Evolutionary conservation across 805 yeast genomes (phyloP).

Genomic region (Candida maesae): DNA sequence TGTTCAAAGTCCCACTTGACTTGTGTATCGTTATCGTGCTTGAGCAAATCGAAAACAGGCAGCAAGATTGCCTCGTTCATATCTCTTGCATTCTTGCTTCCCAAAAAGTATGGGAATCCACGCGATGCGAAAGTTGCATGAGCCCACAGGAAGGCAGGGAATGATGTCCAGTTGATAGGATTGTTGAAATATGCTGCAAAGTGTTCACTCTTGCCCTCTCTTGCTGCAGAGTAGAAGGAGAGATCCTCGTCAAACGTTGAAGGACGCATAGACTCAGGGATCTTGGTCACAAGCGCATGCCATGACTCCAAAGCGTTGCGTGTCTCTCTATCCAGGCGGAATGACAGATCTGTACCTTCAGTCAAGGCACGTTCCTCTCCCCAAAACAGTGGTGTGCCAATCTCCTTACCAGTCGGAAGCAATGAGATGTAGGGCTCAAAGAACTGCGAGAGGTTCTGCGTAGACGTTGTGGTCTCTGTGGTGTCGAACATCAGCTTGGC

Average conservation of each 20-base stretch:
- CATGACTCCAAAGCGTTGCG: constrained; percentile 55
- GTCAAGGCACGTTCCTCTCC: constrained; percentile 46
- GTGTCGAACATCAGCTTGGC: constrained; percentile 40
- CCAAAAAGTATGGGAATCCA: constrained; percentile 73
- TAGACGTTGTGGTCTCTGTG: constrained; percentile 14
- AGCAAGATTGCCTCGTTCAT: constrained; percentile 60
- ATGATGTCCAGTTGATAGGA: constrained; percentile 53
- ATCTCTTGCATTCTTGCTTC: constrained; percentile 33
- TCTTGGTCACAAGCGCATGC: constrained; percentile 31
- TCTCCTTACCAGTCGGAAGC: constrained; percentile 41
- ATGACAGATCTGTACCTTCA: constrained; percentile 67
- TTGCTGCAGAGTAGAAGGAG: constrained; percentile 27
- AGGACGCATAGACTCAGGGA: constrained; percentile 19
- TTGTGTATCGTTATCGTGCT: constrained; percentile 59
- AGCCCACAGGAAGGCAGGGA: constrained; percentile 75
- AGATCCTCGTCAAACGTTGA: constrained; percentile 23
- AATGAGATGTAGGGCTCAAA: constrained; percentile 44
- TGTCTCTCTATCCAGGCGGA: constrained; percentile 46
- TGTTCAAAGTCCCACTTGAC: constrained; percentile 69
- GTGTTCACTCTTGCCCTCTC: constrained; percentile 23
- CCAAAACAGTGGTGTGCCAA: constrained; percentile 71
- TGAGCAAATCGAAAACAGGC: constrained; percentile 76
- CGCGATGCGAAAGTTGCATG: constrained; percentile 66
- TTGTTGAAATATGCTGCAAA: constrained; percentile 26
- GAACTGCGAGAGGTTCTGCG: constrained; percentile 17